These are phyloP conservation scores for Aureobasidium pullulans DNA, from an alignment of 2,329 filamentous ascomycete genomes.

Conservation along the genomic window DNA sequence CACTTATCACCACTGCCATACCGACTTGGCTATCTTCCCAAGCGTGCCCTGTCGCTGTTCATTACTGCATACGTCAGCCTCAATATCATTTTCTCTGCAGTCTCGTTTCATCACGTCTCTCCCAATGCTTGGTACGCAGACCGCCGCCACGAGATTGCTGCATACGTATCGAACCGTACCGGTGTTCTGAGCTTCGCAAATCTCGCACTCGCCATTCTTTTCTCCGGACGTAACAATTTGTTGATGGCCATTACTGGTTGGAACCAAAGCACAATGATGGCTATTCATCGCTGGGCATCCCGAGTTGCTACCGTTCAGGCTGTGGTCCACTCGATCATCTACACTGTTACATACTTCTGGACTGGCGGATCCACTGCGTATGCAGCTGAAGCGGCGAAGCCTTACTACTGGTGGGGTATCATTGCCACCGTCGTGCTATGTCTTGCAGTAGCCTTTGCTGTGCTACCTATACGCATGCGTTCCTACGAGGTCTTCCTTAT, in stretches of 20 bases:
- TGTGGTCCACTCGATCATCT: constrained; percentile 40
- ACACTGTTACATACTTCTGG: constrained; percentile 29
- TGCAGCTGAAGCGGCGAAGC: constrained; percentile 19
- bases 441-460: constrained; percentile 27
- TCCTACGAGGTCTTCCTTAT: constrained; percentile 41
- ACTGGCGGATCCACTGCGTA: constrained; percentile 19
- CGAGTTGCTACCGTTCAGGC: constrained; percentile 39
- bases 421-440: constrained; percentile 31
- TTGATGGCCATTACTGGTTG: constrained; percentile 44
- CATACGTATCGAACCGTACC: constrained; percentile 34
- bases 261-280: constrained; percentile 42
- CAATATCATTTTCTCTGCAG: constrained; percentile 25
- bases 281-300: constrained; percentile 46
- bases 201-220: constrained; percentile 38
- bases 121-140: constrained; percentile 24
- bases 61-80: constrained; percentile 24
- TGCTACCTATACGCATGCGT: constrained; percentile 31
- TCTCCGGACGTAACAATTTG: constrained; percentile 41
- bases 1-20: not conserved
- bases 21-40: constrained; percentile 17
- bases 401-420: constrained; percentile 40
- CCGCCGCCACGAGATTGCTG: constrained; percentile 24
- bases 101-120: constrained; percentile 19
- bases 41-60: constrained; percentile 23
- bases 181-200: constrained; percentile 37